Base-by-base conservation (phyloP, 1,284 basidiomycete species). In the Paramarasmius palmivorus region DNA sequence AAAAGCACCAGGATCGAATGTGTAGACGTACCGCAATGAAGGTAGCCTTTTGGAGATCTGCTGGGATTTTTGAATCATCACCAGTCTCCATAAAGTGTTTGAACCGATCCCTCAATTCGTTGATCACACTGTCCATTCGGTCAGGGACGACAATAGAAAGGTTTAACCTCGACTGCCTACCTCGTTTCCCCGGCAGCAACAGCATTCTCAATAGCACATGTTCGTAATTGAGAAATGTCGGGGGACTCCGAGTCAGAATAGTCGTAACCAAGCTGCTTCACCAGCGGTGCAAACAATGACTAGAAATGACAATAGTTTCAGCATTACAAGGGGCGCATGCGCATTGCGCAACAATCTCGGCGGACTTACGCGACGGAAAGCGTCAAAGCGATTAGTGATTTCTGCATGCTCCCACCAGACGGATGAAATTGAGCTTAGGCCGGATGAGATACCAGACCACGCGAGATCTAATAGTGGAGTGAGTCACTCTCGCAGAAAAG, bases 361-460 rank as follows among this genome's bases (percentile, higher is more conserved):
- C 29, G 45, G 35, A 63, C 82, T 41, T 67, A 89, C 87, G 61
- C 78, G 72, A 59, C 84, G 76, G 69, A 94, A 83, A 32, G 73
- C 76, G 59, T 89, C 76, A 58, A 95, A 65, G 39, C 78, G 76
- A 22, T 84, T 77, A 3, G 83, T 73, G 40, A 90, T 79, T 4
- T 77, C 68, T 35, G 83, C 67, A 56, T 92, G 76, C 71, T 97
- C 95, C 89, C 91, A 97, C 92, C 94, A 98, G 3, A 85, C 84
- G 12, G 76, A 80, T 14, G 75, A 67, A 44, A 96, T 68, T 36
- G 76, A 74, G 48, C 66, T 65, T 49, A 97, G 67, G 42, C 81
- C 83, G 10, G 74, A 70, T 2, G 76, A 68, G 44, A 92, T 83
- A 52, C 82, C 81, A 42, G 81, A 74, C 89, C 88, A 92, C 10